These are phyloP conservation scores for Backusella sp. DNA, from an alignment of 192 early-diverging fungal species.

Conservation along the genomic window DNA sequence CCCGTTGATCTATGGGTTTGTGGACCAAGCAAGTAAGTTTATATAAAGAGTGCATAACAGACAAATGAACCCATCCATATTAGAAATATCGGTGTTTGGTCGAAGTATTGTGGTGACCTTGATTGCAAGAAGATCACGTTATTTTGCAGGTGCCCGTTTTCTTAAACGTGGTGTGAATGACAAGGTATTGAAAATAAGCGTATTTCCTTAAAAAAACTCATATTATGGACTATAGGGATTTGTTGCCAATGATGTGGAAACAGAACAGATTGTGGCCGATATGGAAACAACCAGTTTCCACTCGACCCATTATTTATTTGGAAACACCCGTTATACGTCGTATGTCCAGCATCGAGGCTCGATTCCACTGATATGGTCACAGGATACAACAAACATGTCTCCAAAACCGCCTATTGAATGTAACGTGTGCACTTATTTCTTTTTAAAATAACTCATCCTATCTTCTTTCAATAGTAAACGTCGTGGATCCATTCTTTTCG, in stretches of 20 bases:
- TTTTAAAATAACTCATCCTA: neutral
- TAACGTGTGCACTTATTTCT: neutral
- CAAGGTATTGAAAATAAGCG: conserved; percentile 41
- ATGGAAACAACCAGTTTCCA: conserved; percentile 89
- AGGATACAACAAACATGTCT: conserved; percentile 88
- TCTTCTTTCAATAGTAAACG: conserved; percentile 64
- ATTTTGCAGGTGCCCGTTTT: conserved; percentile 95
- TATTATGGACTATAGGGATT: conserved; percentile 65
- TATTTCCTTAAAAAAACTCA: too few species aligned
- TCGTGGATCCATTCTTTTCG: conserved; percentile 90
- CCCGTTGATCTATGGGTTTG: conserved; percentile 91
- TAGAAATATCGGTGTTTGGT: conserved; percentile 87
- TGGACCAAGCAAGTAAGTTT: conserved; percentile 88
- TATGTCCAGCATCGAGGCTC: conserved; percentile 98
- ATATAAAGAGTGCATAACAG: neutral
- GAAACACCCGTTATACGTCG: conserved; percentile 80
- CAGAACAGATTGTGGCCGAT: conserved; percentile 96
- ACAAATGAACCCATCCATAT: too few species aligned
- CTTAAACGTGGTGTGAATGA: conserved; percentile 95
- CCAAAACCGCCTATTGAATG: conserved; percentile 89
- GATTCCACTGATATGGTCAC: conserved; percentile 95
- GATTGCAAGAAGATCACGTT: conserved; percentile 91
- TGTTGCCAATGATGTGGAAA: conserved; percentile 99
- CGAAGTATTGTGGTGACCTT: conserved; percentile 90
- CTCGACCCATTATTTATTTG: conserved; percentile 49